These are phyloP conservation scores for Citeromyces siamensis DNA, from an alignment of 1,139 yeast genomes.

Conservation along the genomic window DNA sequence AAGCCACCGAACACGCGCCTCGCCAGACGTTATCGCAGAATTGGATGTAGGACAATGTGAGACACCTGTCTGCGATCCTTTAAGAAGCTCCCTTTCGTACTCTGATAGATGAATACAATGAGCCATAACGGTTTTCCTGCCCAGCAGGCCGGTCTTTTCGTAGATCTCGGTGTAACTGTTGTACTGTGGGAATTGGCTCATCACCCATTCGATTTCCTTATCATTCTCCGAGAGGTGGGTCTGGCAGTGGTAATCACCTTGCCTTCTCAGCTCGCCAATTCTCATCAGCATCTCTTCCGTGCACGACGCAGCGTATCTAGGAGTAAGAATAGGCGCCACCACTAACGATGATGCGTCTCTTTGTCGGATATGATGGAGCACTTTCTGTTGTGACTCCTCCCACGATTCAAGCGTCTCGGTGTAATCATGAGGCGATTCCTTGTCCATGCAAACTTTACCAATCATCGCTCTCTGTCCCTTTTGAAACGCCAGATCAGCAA, in stretches of 20 bases:
- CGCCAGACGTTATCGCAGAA: slow-evolving; percentile 82
- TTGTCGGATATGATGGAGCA: slow-evolving; percentile 41
- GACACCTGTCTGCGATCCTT: slow-evolving; percentile 48
- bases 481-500: slow-evolving; percentile 58
- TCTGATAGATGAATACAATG: slow-evolving; percentile 74
- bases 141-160: slow-evolving; percentile 46
- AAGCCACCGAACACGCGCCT: slow-evolving; percentile 69
- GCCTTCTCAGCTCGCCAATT: slow-evolving; percentile 47
- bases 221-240: slow-evolving; percentile 82
- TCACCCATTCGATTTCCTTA: slow-evolving; percentile 68
- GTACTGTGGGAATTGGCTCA: slow-evolving; percentile 58
- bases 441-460: slow-evolving; percentile 92
- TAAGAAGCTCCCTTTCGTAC: slow-evolving; percentile 49
- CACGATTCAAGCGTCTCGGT: slow-evolving; percentile 52
- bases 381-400: slow-evolving; percentile 38
- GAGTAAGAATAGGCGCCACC: slow-evolving; percentile 71
- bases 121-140: slow-evolving; percentile 64
- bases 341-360: slow-evolving; percentile 33
- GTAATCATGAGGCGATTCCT: slow-evolving; percentile 58
- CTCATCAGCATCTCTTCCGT: slow-evolving; percentile 44
- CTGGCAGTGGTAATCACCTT: slow-evolving; percentile 55
- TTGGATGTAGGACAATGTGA: slow-evolving; percentile 94
- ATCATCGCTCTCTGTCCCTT: slow-evolving; percentile 81
- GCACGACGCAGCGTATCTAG: slow-evolving; percentile 92
- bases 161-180: slow-evolving; percentile 69